Base-by-base conservation (phyloP, 1,284 basidiomycete genomes). In the Amylostereum areolatum region DNA sequence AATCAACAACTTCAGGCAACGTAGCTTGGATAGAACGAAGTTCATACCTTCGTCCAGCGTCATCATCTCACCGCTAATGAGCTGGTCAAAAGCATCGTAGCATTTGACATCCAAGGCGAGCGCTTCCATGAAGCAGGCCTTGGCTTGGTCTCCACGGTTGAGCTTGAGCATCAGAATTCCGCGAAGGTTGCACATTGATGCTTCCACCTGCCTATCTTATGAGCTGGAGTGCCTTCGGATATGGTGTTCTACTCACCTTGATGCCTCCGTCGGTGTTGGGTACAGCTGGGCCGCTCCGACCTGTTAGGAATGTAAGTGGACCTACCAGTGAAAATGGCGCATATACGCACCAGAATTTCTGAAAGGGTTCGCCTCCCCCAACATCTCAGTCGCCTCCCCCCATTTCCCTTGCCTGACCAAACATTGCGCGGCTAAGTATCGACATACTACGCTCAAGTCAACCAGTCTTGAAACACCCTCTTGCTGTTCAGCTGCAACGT, bases 91-190 rank as follows among this genome's bases (percentile, higher is more conserved):
- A 1, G 93, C 89, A 57, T 99, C 97, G 62, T 94, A 99, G 65
- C 96, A 98, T 66, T 97, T 97, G 28, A 99, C 92, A 60, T 99
- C 97, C 10, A 98, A 74, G 0, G 87, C 80, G 11, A 99, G 75
- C 1, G 97, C 95, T 58, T 97, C 93, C 81, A 98, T 88, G 63
- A 98, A 97, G 55, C 87, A 89, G 50, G 92, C 78, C 61, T 96
- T 96, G 0, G 97, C 97, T 54, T 89, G 81, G 41, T 91, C 86
- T 10, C 86, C 81, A 5, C 93, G 86, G 56, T 94, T 95, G 9
- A 97, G 74, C 57, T 97, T 94, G 29, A 97, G 81, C 80, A 98
- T 95, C 12, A 99, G 77, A 36, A 97, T 72, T 2, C 95, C 97
- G 35, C 97, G 85, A 11, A 99, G 72, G 63, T 94, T 87, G 62